phyloP scores from a whole-genome alignment of 176 grass and related monocot species.

The Hordeum marinum region DNA sequence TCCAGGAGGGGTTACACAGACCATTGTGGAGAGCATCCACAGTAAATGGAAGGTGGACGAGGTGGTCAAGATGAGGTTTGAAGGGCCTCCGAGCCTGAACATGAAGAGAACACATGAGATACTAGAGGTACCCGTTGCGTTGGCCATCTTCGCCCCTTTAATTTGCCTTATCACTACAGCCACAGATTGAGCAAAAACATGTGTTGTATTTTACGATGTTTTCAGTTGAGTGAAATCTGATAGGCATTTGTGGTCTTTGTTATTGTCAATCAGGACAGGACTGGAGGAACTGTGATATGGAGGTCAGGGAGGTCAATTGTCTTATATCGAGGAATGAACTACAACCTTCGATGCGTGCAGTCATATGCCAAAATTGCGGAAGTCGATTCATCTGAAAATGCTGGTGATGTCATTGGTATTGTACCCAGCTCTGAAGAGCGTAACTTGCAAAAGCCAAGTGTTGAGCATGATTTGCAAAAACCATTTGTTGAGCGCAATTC shows the following conservation, averaged over 20 bases:
- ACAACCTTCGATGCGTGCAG: constrained; percentile 66
- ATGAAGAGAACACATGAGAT: constrained; percentile 90
- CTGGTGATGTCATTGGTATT: not conserved
- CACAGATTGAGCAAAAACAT: not conserved
- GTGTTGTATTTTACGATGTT: not conserved
- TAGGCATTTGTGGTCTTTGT: not conserved
- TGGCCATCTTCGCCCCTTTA: not conserved
- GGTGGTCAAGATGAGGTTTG: constrained; percentile 88
- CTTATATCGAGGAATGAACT: constrained; percentile 86
- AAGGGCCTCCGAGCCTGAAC: constrained; percentile 76
- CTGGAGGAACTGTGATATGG: constrained; percentile 93
- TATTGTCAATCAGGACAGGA: constrained; percentile 56
- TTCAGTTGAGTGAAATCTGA: not conserved
- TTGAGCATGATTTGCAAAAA: not conserved
- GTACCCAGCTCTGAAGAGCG: not conserved
- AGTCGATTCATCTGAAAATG: constrained; percentile 17
- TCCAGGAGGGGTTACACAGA: constrained; percentile 73
- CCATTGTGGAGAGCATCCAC: constrained; percentile 68
- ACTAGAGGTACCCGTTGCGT: constrained; percentile 60
- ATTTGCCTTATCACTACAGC: not conserved
- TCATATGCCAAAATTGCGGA: constrained; percentile 53
- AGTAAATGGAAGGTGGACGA: constrained; percentile 70
- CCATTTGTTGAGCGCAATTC: not conserved
- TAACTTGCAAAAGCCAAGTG: not conserved
- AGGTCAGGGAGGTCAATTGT: constrained; percentile 86